These are phyloP conservation scores for Botryotinia globosa DNA, from an alignment of 2,329 filamentous ascomycete species.

Conservation along the genomic window DNA sequence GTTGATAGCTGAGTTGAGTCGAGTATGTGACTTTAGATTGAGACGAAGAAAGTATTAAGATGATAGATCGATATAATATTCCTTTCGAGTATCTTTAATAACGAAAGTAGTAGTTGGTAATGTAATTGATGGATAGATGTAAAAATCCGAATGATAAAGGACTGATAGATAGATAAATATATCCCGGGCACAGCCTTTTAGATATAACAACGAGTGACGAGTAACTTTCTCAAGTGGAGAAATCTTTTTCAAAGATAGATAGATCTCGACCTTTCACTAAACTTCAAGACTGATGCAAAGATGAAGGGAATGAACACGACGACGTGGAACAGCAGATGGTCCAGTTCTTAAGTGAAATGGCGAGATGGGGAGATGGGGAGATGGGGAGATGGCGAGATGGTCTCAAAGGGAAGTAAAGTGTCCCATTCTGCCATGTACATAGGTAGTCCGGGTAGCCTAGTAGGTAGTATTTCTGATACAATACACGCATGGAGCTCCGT, in stretches of 20 bases:
- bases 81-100: background rate
- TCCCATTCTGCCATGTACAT: too few species aligned
- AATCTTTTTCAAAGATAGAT: background rate
- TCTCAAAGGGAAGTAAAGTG: background rate
- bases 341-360: slow-evolving; percentile 19
- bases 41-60: background rate
- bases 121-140: background rate
- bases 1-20: background rate
- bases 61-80: background rate
- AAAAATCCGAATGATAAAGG: background rate
- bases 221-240: background rate
- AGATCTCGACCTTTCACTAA: slow-evolving; percentile 6
- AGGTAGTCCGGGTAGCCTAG: too few species aligned
- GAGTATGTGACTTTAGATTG: background rate
- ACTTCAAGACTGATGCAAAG: background rate
- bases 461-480: slow-evolving; percentile 7
- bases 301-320: background rate
- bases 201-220: slow-evolving; percentile 18
- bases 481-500: slow-evolving; percentile 12
- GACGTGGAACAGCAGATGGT: slow-evolving; percentile 13
- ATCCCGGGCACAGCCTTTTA: background rate
- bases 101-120: background rate
- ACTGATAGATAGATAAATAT: background rate
- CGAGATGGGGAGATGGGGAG: too few species aligned
- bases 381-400: slow-evolving; percentile 5